Percentiles rank a stretch among this genome's conserved stretches.
Conservation (phyloP, 2,329 filamentous ascomycete genomes). For the Alternaria sp. region DNA sequence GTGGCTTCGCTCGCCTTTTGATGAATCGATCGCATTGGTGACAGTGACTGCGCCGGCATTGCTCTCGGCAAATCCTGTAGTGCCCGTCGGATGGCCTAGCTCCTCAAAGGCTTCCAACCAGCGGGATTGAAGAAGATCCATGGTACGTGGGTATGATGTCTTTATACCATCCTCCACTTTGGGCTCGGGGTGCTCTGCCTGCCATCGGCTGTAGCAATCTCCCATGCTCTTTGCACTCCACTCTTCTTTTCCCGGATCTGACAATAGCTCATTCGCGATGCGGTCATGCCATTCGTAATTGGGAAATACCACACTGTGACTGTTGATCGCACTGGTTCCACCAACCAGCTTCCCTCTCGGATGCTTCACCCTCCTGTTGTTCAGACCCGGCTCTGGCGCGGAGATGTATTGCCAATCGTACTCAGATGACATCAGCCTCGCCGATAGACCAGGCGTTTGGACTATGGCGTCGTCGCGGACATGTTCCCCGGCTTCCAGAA, state of each 20-base stretch:
- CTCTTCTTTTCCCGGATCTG: constrained; percentile 8
- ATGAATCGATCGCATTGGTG: constrained; percentile 23
- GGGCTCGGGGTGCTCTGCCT: constrained; percentile 4
- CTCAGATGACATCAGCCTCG: constrained; percentile 6
- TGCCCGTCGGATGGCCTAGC: constrained; percentile 14
- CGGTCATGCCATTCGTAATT: constrained; percentile 27
- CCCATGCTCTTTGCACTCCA: constrained; percentile 19
- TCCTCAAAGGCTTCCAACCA: constrained; percentile 24
- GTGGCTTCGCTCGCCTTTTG: constrained; percentile 27
- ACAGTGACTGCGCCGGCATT: constrained; percentile 19
- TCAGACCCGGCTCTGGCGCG: constrained; percentile 19
- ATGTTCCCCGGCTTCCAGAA: constrained; percentile 26
- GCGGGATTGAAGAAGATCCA: constrained; percentile 20
- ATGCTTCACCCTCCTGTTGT: constrained; percentile 19
- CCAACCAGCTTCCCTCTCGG: constrained; percentile 26
- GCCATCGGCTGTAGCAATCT: constrained; percentile 22
- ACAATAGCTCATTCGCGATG: constrained; percentile 16
- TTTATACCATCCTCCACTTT: constrained; percentile 9
- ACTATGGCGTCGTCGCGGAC: constrained; percentile 21
- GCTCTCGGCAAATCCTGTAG: constrained; percentile 17
- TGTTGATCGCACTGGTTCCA: constrained; percentile 28
- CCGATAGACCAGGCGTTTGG: constrained; percentile 17
- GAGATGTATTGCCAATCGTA: constrained; percentile 20
- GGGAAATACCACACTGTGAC: constrained; percentile 26
- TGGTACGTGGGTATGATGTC: constrained; percentile 15